phyloP scores from a whole-genome alignment of 805 yeast genomes.

The Metschnikowia cerradonensis region DNA sequence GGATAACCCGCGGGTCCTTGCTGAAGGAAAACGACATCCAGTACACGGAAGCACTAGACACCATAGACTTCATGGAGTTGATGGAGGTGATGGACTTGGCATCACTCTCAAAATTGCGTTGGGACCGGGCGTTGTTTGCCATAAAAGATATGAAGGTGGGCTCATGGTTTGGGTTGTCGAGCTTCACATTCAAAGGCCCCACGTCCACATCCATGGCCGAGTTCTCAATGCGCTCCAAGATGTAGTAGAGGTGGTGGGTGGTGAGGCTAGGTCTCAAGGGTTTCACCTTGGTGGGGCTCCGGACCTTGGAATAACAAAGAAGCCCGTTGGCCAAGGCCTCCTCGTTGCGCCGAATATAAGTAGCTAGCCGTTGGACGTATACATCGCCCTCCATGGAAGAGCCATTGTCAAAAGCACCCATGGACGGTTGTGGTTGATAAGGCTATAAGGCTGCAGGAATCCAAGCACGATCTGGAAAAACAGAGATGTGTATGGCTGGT shows the following conservation, averaged over 20 bases:
- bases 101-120: constrained; percentile 40
- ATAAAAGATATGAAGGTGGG: constrained; percentile 55
- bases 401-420: constrained; percentile 25
- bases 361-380: constrained; percentile 50
- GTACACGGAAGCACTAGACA: constrained; percentile 39
- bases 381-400: constrained; percentile 52
- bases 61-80: constrained; percentile 52
- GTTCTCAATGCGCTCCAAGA: constrained; percentile 53
- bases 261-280: constrained; percentile 57
- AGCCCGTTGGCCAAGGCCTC: constrained; percentile 57
- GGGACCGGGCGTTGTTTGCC: constrained; percentile 49
- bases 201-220: constrained; percentile 46
- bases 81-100: constrained; percentile 53
- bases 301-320: constrained; percentile 45
- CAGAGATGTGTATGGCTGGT: background rate
- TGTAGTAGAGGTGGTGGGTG: constrained; percentile 59
- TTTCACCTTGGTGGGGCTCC: constrained; percentile 30
- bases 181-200: constrained; percentile 59
- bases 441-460: background rate
- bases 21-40: constrained; percentile 35
- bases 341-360: constrained; percentile 53
- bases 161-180: constrained; percentile 55
- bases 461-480: background rate
- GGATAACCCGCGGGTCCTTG: constrained; percentile 42
- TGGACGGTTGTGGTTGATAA: background rate